Evolutionary conservation across 2,329 filamentous ascomycete species (phyloP).

Genomic region (Rhinocladiella similis): DNA sequence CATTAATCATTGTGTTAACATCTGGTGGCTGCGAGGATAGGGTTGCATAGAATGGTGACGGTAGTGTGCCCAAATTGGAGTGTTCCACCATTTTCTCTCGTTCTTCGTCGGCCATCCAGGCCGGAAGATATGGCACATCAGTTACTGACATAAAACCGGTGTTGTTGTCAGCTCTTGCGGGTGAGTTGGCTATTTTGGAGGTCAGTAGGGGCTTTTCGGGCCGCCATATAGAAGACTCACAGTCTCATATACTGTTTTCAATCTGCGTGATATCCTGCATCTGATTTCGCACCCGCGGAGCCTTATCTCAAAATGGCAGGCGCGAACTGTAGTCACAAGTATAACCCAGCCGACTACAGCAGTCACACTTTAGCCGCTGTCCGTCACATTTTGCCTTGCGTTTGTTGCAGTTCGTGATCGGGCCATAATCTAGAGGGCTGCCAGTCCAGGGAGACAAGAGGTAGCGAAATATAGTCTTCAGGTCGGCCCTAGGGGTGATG

Average conservation of each 20-base stretch:
- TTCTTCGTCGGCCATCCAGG: slow-evolving; percentile 57
- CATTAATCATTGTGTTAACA: no score
- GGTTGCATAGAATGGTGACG: no score
- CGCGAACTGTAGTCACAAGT: slow-evolving; percentile 59
- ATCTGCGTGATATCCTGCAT: slow-evolving; percentile 52
- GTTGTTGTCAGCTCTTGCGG: slow-evolving; percentile 31
- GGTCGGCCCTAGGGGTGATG: no score
- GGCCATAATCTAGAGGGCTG: no score
- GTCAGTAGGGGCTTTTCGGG: slow-evolving; percentile 8
- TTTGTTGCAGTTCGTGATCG: slow-evolving; percentile 47
- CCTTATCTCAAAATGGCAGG: slow-evolving; percentile 54
- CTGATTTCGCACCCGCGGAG: slow-evolving; percentile 50
- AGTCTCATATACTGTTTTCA: slow-evolving; percentile 57
- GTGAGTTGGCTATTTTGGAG: slow-evolving; percentile 32
- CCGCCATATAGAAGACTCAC: slow-evolving; percentile 39
- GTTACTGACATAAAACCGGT: slow-evolving; percentile 40
- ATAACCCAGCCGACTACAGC: slow-evolving; percentile 57
- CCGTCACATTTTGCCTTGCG: slow-evolving; percentile 58
- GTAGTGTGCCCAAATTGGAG: slow-evolving; percentile 53
- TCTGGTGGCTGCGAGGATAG: no score
- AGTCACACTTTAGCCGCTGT: slow-evolving; percentile 55
- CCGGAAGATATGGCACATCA: slow-evolving; percentile 54
- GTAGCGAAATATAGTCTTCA: no score
- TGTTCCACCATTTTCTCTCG: slow-evolving; percentile 57
- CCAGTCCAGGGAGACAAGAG: no score